Percentiles rank a stretch among this genome's conserved stretches.
Conservation (phyloP, 805 yeast species). For the Wickerhamiella sergipiensis region DNA sequence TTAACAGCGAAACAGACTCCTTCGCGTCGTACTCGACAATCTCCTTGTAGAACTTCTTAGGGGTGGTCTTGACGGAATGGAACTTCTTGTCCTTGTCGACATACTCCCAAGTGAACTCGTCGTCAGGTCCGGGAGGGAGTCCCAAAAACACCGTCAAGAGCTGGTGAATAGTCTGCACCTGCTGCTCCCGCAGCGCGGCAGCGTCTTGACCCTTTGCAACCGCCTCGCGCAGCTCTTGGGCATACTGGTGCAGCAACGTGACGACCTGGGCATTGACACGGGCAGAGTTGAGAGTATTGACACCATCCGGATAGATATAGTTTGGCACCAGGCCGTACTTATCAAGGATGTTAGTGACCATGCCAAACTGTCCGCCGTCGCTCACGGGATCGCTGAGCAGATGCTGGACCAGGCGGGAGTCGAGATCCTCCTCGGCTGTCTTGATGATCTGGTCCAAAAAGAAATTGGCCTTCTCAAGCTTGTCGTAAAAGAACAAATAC, state of each 20-base stretch:
- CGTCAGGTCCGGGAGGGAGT: constrained; percentile 61
- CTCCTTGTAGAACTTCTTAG: constrained; percentile 46
- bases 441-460: constrained; percentile 65
- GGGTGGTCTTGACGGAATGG: constrained; percentile 41
- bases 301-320: constrained; percentile 56
- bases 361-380: constrained; percentile 84
- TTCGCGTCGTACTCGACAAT: constrained; percentile 40
- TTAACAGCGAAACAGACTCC: constrained; percentile 49
- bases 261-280: constrained; percentile 48
- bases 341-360: constrained; percentile 62
- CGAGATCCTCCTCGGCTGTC: constrained; percentile 51
- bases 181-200: constrained; percentile 28
- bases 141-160: constrained; percentile 59
- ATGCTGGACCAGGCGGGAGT: constrained; percentile 56
- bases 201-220: constrained; percentile 30
- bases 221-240: constrained; percentile 48
- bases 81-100: constrained; percentile 48
- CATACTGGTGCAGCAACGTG: constrained; percentile 65
- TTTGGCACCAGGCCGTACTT: constrained; percentile 77
- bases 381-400: constrained; percentile 50
- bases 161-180: constrained; percentile 47
- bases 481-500: constrained; percentile 72
- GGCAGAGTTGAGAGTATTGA: constrained; percentile 37
- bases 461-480: constrained; percentile 70
- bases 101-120: constrained; percentile 61